Conservation (phyloP, 2,329 filamentous ascomycete genomes). For the Trichoderma polysporum region DNA sequence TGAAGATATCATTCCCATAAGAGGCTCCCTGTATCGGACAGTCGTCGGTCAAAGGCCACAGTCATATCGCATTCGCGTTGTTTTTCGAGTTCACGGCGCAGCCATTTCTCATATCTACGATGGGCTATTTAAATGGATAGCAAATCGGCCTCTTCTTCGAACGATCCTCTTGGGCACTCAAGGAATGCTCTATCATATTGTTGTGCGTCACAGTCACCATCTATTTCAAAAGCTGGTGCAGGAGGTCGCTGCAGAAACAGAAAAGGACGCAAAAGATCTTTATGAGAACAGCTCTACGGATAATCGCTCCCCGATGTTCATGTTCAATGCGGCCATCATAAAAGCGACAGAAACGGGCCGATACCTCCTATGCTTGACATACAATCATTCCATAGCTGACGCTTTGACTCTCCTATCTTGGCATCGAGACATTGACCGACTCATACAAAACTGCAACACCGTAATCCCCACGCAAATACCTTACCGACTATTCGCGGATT, state of each 20-base stretch:
- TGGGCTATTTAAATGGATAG: constrained; percentile 31
- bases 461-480: constrained; percentile 29
- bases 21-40: constrained; percentile 32
- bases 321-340: constrained; percentile 34
- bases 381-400: constrained; percentile 39
- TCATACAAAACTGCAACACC: constrained; percentile 27
- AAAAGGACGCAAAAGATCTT: constrained; percentile 25
- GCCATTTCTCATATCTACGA: constrained; percentile 27
- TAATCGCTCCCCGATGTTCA: constrained; percentile 29
- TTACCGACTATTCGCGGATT: constrained; percentile 35
- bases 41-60: constrained; percentile 35
- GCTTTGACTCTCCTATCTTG: constrained; percentile 35
- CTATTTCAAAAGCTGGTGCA: constrained; percentile 32
- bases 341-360: constrained; percentile 21
- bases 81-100: constrained; percentile 30
- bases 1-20: constrained; percentile 34
- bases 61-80: constrained; percentile 37
- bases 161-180: constrained; percentile 30
- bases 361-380: constrained; percentile 31
- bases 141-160: constrained; percentile 32
- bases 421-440: constrained; percentile 35
- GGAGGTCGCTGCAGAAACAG: constrained; percentile 25
- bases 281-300: constrained; percentile 26
- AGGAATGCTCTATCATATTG: constrained; percentile 30
- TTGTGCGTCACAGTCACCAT: constrained; percentile 25